Conservation (phyloP, 768 basidiomycete species). For the Coprinopsis sp. region DNA sequence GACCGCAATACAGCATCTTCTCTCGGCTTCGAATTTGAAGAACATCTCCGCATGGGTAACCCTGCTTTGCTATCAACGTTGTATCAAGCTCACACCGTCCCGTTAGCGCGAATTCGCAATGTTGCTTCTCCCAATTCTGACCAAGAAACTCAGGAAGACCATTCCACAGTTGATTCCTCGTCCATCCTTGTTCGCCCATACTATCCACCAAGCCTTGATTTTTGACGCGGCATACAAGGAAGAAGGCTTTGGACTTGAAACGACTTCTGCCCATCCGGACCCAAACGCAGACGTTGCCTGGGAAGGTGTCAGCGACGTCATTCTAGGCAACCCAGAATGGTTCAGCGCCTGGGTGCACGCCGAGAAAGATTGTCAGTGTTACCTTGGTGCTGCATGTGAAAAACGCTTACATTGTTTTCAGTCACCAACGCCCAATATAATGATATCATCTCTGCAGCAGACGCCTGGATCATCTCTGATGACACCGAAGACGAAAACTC, state of each 20-base stretch:
- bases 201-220: conserved; percentile 84
- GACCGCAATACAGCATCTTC: conserved; percentile 61
- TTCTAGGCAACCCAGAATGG: conserved; percentile 84
- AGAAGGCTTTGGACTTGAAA: conserved; percentile 62
- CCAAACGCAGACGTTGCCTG: conserved; percentile 36
- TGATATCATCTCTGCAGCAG: conserved; percentile 70
- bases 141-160: conserved; percentile 69
- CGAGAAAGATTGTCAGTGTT: conserved; percentile 76
- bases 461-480: conserved; percentile 84
- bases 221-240: conserved; percentile 80
- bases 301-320: conserved; percentile 77
- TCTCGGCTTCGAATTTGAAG: conserved; percentile 58
- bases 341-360: conserved; percentile 87
- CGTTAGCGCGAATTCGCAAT: conserved; percentile 76
- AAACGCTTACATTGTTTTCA: conserved; percentile 25
- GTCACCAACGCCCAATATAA: conserved; percentile 87
- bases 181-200: conserved; percentile 89
- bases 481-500: conserved; percentile 40
- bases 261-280: conserved; percentile 39
- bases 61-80: neutral
- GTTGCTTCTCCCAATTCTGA: conserved; percentile 71
- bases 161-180: conserved; percentile 69
- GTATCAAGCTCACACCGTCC: conserved; percentile 5
- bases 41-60: conserved; percentile 74
- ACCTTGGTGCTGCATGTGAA: neutral